Conservation (phyloP, 192 early-diverging fungal genomes). For the Mortierella claussenii region DNA sequence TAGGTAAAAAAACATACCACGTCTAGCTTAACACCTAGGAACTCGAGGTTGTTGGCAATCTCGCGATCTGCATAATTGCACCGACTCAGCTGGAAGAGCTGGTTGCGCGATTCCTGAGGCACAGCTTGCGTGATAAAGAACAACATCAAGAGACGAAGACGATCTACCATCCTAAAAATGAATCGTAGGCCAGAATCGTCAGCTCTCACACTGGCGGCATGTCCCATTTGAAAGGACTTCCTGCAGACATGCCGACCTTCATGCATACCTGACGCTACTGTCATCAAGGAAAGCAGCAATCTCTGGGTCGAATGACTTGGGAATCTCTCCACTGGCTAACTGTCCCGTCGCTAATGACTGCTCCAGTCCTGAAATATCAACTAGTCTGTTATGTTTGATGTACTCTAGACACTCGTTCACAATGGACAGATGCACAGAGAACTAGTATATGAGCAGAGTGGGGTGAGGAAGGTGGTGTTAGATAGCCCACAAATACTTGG, state of each 20-base stretch:
- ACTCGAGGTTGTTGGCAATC: constrained; percentile 45
- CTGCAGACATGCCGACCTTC: too few species aligned
- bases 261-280: constrained; percentile 59
- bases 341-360: constrained; percentile 80
- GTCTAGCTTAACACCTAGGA: constrained; percentile 50
- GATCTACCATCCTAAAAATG: constrained; percentile 65
- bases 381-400: constrained; percentile 75
- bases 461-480: too few species aligned
- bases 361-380: constrained; percentile 77
- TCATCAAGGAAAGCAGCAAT: constrained; percentile 82
- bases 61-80: constrained; percentile 45
- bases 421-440: constrained; percentile 77
- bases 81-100: constrained; percentile 46
- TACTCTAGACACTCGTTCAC: constrained; percentile 80
- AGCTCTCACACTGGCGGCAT: too few species aligned
- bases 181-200: neutral
- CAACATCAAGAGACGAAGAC: constrained; percentile 40
- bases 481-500: too few species aligned
- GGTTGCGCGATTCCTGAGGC: constrained; percentile 39
- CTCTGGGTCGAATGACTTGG: constrained; percentile 77
- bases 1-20: constrained; percentile 12
- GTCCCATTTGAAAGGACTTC: too few species aligned
- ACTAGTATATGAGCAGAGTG: too few species aligned
- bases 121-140: constrained; percentile 46
- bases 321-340: constrained; percentile 71